These are phyloP conservation scores for Eucalyptus polybractea DNA, from an alignment of 345 rosid genomes.

Conservation along the genomic window DNA sequence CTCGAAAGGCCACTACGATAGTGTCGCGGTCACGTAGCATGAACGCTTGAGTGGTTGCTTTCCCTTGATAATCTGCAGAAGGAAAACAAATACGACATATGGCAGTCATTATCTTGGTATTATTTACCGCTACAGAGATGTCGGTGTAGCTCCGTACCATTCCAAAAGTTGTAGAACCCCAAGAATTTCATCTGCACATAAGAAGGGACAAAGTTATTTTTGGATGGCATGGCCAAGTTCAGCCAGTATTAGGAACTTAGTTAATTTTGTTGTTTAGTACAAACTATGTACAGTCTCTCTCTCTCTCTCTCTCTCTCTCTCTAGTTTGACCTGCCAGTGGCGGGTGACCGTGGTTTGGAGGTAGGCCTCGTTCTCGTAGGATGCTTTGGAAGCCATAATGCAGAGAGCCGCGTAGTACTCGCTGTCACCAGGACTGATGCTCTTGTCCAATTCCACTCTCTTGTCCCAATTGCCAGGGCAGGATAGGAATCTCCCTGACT, in stretches of 20 bases:
- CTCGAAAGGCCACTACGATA: conserved; percentile 24
- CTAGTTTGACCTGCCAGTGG: conserved; percentile 41
- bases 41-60: conserved; percentile 15
- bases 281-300: background rate
- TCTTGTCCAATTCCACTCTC: conserved; percentile 31
- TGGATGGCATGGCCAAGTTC: background rate
- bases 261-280: background rate
- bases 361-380: conserved; percentile 55
- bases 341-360: conserved; percentile 16
- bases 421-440: conserved; percentile 20
- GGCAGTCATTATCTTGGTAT: background rate
- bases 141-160: conserved; percentile 23
- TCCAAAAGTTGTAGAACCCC: conserved; percentile 50
- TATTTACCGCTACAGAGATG: background rate
- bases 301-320: background rate
- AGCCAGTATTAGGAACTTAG: background rate
- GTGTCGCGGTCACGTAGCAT: conserved; percentile 3
- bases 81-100: background rate
- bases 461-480: conserved; percentile 29
- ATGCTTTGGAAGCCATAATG: conserved; percentile 53
- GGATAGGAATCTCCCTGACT: conserved; percentile 34
- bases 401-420: conserved; percentile 36
- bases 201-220: background rate
- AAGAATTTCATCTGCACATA: conserved; percentile 44
- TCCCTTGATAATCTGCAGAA: conserved; percentile 12